Conservation (phyloP, 345 rosid species). For the Trapa bicornis region DNA sequence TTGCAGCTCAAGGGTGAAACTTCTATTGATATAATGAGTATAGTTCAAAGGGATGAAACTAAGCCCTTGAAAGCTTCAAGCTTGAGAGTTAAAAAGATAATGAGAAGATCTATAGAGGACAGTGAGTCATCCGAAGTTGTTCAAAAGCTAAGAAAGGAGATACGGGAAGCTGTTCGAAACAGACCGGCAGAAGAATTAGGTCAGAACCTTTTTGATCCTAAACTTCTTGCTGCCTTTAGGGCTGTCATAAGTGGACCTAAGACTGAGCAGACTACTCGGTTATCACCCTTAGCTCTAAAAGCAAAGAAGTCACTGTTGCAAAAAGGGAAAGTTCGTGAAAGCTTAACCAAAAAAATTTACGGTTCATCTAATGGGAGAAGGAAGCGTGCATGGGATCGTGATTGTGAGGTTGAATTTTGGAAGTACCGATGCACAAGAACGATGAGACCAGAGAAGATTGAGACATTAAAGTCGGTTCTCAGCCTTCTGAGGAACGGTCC, state of each 20-base stretch:
- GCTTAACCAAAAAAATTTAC: slow-evolving; percentile 86
- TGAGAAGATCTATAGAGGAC: slow-evolving; percentile 54
- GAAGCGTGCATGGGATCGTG: slow-evolving; percentile 86
- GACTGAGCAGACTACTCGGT: slow-evolving; percentile 37
- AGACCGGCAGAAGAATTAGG: slow-evolving; percentile 49
- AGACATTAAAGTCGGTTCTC: slow-evolving; percentile 86
- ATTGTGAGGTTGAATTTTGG: slow-evolving; percentile 98
- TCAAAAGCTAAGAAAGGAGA: slow-evolving; percentile 76
- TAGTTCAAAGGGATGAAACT: slow-evolving; percentile 43
- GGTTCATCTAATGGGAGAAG: slow-evolving; percentile 74
- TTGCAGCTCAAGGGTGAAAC: slow-evolving; percentile 13
- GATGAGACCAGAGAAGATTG: slow-evolving; percentile 79
- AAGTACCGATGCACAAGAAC: slow-evolving; percentile 76
- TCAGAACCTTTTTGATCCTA: slow-evolving; percentile 62
- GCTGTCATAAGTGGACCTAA: slow-evolving; percentile 63
- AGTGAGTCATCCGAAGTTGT: slow-evolving; percentile 57
- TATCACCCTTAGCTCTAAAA: slow-evolving; percentile 51
- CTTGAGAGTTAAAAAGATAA: slow-evolving; percentile 87
- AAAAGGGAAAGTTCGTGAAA: slow-evolving; percentile 95
- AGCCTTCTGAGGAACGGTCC: slow-evolving; percentile 48
- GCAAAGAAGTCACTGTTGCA: slow-evolving; percentile 73
- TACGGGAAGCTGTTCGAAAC: slow-evolving; percentile 76
- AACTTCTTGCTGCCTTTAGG: slow-evolving; percentile 91
- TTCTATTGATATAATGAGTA: slow-evolving; percentile 48
- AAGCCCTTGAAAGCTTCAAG: slow-evolving; percentile 40